A percentile compares a stretch with the other conserved stretches of the same genome.
Evolutionary conservation across 768 basidiomycete genomes (phyloP).

Genomic region (Tricholoma matsutake): DNA sequence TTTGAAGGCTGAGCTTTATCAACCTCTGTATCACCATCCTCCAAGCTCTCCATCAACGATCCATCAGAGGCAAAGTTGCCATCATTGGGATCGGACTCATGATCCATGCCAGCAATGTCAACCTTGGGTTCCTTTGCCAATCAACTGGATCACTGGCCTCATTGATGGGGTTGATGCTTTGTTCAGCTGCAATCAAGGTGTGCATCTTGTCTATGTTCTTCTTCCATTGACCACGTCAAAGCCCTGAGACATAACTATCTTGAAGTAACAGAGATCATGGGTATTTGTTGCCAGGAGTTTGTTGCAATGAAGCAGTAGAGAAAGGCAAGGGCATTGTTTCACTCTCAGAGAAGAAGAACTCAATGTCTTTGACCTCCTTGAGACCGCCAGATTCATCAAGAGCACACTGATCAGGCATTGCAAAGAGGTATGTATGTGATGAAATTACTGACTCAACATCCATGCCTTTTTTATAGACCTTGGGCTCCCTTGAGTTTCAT

Average conservation of each 20-base stretch:
- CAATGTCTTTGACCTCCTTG: too few species aligned
- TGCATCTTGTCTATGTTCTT: not conserved
- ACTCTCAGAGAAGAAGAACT: not conserved
- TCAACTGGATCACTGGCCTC: not conserved
- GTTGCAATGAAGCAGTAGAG: not conserved
- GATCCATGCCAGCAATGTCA: not conserved
- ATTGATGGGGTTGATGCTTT: not conserved
- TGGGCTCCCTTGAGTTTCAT: too few species aligned
- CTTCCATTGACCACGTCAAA: not conserved
- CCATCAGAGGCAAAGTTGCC: not conserved
- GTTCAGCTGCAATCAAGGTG: not conserved
- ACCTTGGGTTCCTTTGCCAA: not conserved
- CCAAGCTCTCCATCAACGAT: not conserved
- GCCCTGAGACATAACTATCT: not conserved
- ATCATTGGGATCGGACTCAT: not conserved
- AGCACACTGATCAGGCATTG: too few species aligned
- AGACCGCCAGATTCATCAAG: too few species aligned
- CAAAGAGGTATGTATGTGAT: too few species aligned
- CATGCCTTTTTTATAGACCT: too few species aligned
- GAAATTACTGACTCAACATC: too few species aligned
- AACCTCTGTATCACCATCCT: not conserved
- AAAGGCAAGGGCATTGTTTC: not conserved
- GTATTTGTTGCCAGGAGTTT: not conserved
- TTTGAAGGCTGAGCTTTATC: not conserved
- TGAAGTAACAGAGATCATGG: not conserved